Conservation (phyloP, 148 eudicot species). For the Rhododendron simsii region DNA sequence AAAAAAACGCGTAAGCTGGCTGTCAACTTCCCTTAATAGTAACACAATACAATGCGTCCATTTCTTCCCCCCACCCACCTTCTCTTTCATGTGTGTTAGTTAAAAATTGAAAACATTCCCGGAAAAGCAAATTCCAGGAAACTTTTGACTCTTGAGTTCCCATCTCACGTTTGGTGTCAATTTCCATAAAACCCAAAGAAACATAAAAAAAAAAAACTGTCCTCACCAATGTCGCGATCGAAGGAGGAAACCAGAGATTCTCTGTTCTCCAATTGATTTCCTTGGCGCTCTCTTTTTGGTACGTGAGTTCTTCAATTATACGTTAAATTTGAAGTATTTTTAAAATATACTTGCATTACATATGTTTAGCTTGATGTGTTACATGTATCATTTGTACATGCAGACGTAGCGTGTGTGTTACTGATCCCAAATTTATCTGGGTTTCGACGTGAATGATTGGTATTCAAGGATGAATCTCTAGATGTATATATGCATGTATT, state of each 20-base stretch:
- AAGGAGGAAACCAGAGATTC: background rate
- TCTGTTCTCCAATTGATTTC: background rate
- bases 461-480: background rate
- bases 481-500: background rate
- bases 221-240: background rate
- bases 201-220: no score
- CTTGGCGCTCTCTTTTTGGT: background rate
- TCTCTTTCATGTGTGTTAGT: background rate
- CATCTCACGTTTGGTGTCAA: background rate
- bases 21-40: background rate
- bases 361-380: background rate
- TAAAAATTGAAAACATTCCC: background rate
- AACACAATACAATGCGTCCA: background rate
- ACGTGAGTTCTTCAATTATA: background rate
- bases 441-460: background rate
- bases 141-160: background rate
- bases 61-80: background rate
- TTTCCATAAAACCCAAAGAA: background rate
- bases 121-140: constrained; percentile 1
- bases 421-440: background rate
- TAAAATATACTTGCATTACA: background rate
- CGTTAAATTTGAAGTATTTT: background rate
- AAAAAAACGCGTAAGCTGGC: background rate
- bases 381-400: background rate
- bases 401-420: background rate